Conservation (phyloP, 345 rosid species). For the Eutrema yunnanense region DNA sequence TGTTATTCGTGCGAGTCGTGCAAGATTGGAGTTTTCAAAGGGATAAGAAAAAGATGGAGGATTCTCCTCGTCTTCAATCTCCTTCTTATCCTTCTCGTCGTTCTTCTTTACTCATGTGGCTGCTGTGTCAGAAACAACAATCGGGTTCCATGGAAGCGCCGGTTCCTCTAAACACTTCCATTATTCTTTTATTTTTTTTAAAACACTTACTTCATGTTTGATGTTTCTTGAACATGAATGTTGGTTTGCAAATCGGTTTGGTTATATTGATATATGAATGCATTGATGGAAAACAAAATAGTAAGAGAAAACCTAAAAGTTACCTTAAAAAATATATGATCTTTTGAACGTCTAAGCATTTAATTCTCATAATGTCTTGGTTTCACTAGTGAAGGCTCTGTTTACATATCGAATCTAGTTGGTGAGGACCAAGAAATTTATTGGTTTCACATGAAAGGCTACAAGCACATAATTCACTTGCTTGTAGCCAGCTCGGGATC, state of each 20-base stretch:
- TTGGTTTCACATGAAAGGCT: no score
- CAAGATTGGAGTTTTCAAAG: constrained; percentile 40
- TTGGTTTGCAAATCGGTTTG: constrained; percentile 1
- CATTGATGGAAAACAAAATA: background rate
- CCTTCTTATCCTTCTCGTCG: constrained; percentile 23
- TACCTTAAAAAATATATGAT: no score
- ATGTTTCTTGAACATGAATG: background rate
- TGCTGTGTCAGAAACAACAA: constrained; percentile 34
- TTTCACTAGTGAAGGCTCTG: no score
- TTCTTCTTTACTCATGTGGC: constrained; percentile 30
- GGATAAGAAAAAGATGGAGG: constrained; percentile 41
- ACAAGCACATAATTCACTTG: no score
- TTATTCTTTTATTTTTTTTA: background rate
- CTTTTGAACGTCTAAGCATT: no score
- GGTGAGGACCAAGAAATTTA: no score
- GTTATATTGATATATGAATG: background rate
- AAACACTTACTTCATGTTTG: background rate
- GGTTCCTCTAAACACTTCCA: background rate
- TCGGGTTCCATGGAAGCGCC: constrained; percentile 32
- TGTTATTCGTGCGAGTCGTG: constrained; percentile 56
- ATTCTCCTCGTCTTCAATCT: constrained; percentile 25
- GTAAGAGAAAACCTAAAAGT: no score
- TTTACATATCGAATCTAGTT: no score
- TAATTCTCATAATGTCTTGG: no score
- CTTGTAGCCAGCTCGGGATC: no score